Evolutionary conservation across 768 basidiomycete genomes (phyloP), one percentile per base, ranked within the genome.

Genomic region (Astraeus odoratus): DNA sequence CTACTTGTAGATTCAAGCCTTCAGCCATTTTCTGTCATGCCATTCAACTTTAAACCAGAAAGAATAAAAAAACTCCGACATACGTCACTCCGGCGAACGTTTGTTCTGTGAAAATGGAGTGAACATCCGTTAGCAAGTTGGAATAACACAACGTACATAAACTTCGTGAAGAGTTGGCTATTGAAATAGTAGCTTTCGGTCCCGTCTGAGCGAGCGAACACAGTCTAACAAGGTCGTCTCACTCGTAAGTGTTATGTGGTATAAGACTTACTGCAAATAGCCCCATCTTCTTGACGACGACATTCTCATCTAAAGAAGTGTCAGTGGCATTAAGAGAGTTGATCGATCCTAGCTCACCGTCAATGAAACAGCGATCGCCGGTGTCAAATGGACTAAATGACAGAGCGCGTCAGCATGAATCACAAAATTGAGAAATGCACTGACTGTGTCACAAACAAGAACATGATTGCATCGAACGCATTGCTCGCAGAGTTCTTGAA

Each of bases 141-240:
- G 24, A 43, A 37, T 4, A 29, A 13, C 16, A 35, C 23, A 29
- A 39, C 77, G 31, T 57, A 81, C 81, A 89, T 84, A 64, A 88
- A 86, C 55, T 82, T 83, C 38, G 60, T 73, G 60, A 83, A 83
- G 10, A 88, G 70, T 51, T 81, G 81, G 51, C 82, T 84, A 66
- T 87, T 87, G 66, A 80, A 87, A 57, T 86, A 88, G 55, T 87
- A 88, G 3, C 83, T 81, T 57, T 87, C 81, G 2, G 83, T 83
- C 16, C 86, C 86, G 55, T 89, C 86, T 13, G 71, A 57, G 25
- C 86, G 80, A 26, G 75, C 61, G 54, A 90, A 90, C 15, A 81
- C 73, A 3, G 87, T 89, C 71, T 81, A 43, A 18, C 27, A 12
- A 20, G 29, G 24, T n/a, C n/a, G n/a, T n/a, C n/a, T n/a, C n/a